Evolutionary conservation across 257 asterid species (phyloP).

Genomic region (Solanum rostratum): DNA sequence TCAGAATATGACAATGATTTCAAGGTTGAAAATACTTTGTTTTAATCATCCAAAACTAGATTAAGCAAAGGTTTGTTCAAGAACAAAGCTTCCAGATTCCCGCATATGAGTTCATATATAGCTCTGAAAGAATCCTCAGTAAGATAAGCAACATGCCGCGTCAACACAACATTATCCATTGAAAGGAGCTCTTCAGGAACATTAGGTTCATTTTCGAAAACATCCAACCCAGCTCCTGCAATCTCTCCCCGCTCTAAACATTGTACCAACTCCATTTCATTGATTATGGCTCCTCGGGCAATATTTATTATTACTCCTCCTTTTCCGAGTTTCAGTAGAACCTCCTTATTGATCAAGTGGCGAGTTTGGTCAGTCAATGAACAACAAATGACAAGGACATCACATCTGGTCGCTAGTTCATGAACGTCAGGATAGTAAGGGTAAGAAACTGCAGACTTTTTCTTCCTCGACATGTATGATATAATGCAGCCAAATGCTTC

Average conservation of each 20-base stretch:
- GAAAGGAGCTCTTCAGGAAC: constrained; percentile 22
- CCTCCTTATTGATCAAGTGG: constrained; percentile 53
- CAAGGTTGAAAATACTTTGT: neutral
- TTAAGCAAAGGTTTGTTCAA: constrained; percentile 17
- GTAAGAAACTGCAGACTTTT: constrained; percentile 30
- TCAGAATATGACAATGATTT: neutral
- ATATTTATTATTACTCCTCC: constrained; percentile 53
- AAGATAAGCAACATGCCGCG: constrained; percentile 35
- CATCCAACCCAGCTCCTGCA: constrained; percentile 36
- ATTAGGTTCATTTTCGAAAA: constrained; percentile 27
- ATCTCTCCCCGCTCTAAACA: constrained; percentile 23
- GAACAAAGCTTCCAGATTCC: constrained; percentile 29
- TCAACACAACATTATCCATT: constrained; percentile 52
- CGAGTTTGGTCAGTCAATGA: constrained; percentile 48
- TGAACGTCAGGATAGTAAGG: constrained; percentile 16
- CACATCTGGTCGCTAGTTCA: constrained; percentile 34
- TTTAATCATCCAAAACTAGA: constrained; percentile 9
- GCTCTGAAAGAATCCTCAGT: constrained; percentile 15
- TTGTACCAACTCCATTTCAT: constrained; percentile 22
- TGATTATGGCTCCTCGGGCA: constrained; percentile 51
- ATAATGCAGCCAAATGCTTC: constrained; percentile 52
- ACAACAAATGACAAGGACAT: constrained; percentile 50
- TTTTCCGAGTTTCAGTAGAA: constrained; percentile 47
- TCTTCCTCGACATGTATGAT: constrained; percentile 43
- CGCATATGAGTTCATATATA: constrained; percentile 2